phyloP scores from a whole-genome alignment of 1,139 yeast species.

The Magnusiomyces tetraspermus region DNA sequence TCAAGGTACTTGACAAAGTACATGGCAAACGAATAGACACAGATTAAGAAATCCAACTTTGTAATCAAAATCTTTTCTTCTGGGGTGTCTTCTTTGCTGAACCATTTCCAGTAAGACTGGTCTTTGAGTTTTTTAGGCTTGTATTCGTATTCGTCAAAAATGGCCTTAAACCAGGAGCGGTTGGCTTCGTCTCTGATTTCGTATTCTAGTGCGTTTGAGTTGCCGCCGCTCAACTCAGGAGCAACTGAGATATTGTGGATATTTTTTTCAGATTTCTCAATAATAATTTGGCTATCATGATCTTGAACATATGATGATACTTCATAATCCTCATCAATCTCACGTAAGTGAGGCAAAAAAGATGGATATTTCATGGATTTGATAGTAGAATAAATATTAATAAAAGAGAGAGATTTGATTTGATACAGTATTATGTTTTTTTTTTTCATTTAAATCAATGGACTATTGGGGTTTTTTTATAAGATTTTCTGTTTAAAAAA shows the following conservation, averaged over 20 bases:
- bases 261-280: not conserved
- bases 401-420: no score
- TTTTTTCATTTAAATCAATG: no score
- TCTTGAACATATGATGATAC: no score
- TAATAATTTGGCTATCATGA: no score
- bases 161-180: constrained; percentile 51
- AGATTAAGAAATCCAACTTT: constrained; percentile 53
- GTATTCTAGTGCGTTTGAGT: not conserved
- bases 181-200: constrained; percentile 38
- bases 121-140: constrained; percentile 31
- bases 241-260: no score
- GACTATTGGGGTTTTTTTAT: no score
- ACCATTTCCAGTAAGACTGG: constrained; percentile 47
- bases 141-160: constrained; percentile 52
- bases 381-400: no score
- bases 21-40: constrained; percentile 51
- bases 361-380: no score
- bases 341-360: constrained; percentile 3
- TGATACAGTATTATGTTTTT: no score
- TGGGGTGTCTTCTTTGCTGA: constrained; percentile 46
- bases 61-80: constrained; percentile 45
- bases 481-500: no score
- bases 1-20: constrained; percentile 68
- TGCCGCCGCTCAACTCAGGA: no score
- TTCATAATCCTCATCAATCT: not conserved